Base-by-base conservation (phyloP, 164 flowering plant genomes). In the Protea cynaroides region DNA sequence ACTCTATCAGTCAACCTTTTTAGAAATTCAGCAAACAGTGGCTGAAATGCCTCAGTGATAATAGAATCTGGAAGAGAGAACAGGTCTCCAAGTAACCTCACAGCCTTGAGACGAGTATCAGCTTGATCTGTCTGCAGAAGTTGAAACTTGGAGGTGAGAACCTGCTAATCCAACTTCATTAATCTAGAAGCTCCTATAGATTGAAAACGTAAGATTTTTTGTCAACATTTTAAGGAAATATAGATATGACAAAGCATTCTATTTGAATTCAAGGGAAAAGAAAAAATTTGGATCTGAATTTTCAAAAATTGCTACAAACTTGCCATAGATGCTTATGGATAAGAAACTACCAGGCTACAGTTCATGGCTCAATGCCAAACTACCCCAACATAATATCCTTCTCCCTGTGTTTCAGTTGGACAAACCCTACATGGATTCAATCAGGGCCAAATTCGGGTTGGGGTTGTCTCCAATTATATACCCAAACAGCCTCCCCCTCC, bases 1-100 rank as follows among this genome's bases (percentile, higher is more conserved):
- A 72, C 83, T 82, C 89, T 88, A 80, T 94, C 99, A 64, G 97
- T 82, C 80, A 89, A 72, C 73, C 97, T 86, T 78, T 92, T 91
- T 68, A 95, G 64, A 67, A 92, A 92, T 75, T 95, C 99, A 1
- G 76, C 72, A 78, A 91, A 88, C 9, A 95, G 75, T 15, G 96
- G 88, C 73, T 78, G 85, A 74, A 89, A 95, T 52, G 77, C 74
- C 71, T 86, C 92, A 67, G 85, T 60, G 58, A 89, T 81, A 8
- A 71, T 25, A 75, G 75, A 74, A 3, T 75, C 84, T 1, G 90
- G 85, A 53, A 91, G 72, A 59, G 96, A 79, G 84, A 92, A 91
- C 38, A 95, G 74, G 59, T 88, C 85, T 24, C 97, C 97, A 21
- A 89, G 85, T 72, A 95, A 73, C 56, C 76, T 75, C 73, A 92